Percentiles rank a stretch among this genome's conserved stretches.
phyloP scores from a whole-genome alignment of 768 basidiomycete genomes.

The Lactarius sanguifluus region DNA sequence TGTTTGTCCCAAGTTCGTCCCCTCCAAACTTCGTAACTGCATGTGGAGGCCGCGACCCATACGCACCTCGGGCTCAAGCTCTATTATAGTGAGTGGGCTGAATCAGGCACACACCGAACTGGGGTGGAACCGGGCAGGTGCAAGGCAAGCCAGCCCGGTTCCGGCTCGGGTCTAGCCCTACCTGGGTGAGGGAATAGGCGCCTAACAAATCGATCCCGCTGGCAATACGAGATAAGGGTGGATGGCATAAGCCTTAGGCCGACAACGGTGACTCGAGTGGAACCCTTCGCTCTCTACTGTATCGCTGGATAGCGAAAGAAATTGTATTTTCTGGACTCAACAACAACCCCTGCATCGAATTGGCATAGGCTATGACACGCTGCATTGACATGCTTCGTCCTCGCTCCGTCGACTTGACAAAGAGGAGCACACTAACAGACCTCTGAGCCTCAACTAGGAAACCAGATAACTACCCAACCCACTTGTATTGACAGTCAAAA shows the following conservation, averaged over 20 bases:
- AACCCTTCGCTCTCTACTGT: neutral
- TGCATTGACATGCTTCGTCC: neutral
- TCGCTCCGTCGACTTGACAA: constrained; percentile 4
- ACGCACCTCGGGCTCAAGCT: too few relatives aligned
- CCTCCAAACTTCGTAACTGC: too few relatives aligned
- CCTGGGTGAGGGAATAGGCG: neutral
- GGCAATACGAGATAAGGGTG: neutral
- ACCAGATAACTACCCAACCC: neutral
- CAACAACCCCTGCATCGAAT: neutral
- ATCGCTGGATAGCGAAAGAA: neutral
- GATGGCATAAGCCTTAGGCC: neutral
- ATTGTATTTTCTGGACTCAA: neutral
- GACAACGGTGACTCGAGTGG: too few relatives aligned
- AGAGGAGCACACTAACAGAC: neutral
- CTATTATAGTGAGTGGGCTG: neutral
- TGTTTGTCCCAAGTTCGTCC: too few relatives aligned
- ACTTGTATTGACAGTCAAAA: constrained; percentile 1
- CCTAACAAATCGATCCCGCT: neutral
- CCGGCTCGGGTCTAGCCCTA: neutral
- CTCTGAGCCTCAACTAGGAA: neutral
- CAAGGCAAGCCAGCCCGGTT: neutral
- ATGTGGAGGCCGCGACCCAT: too few relatives aligned
- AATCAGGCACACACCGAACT: neutral
- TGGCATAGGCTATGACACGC: neutral
- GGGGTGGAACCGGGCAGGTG: neutral